Base-by-base conservation (phyloP, 2,329 filamentous ascomycete genomes). In the Raffaelea arxii region DNA sequence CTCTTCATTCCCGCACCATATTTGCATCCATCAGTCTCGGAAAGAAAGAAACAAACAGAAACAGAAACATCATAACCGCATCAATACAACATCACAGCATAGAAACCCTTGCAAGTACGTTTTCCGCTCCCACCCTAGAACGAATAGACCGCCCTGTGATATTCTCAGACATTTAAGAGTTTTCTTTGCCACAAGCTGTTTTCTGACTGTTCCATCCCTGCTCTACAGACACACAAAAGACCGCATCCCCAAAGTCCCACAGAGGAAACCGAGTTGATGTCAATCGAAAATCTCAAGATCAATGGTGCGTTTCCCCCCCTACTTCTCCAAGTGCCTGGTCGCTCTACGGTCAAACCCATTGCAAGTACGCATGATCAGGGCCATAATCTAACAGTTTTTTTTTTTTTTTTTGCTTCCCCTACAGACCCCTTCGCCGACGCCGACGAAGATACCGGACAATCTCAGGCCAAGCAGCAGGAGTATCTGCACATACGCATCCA, bases 391-490 rank as follows among this genome's bases (percentile, higher is more conserved):
- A 41, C 19, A 4, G 19, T 10, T 41, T 18, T 9, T 16, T 10
- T 11, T 19, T 19, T 39, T 19, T 9, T 37, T 46, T 19, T 40
- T 37, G 19, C 12, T 21, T 19, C 16, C 6, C 14, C 7, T 19
- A 14, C 25, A 96, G 92, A 98, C 84, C 92, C 92, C 85, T 98
- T 98, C 88, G 92, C 92, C 84, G 92, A 97, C 87, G 92, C 90
- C 82, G 92, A 96, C 87, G 91, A 96, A 84, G 90, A 94, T 71
- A 89, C 85, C 70, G 90, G 89, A 78, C 86, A 94, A 75, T 84
- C 51, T 41, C 52, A 82, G 68, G 92, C 92, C 74, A 86, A 54
- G 45, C 46, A 54, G 68, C 87, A 94, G 74, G 94, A 94, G 73
- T 95, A 96, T 70, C 95, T 97, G 70, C 92, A 97, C 75, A 97